Percentiles rank a stretch among this genome's conserved stretches.
phyloP scores from a whole-genome alignment of 345 rosid genomes.

The Gossypium rotundifolium region DNA sequence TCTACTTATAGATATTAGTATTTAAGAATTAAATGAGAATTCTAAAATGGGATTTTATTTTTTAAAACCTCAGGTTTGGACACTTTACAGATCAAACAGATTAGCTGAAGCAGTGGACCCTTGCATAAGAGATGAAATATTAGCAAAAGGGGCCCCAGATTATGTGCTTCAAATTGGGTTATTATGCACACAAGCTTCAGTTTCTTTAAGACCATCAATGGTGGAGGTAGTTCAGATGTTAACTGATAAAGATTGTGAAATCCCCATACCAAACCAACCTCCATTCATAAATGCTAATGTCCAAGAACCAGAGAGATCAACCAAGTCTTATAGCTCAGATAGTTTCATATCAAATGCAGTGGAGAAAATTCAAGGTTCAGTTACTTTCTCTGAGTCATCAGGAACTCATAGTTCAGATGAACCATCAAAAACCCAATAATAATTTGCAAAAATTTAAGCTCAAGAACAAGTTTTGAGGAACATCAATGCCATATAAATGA shows the following conservation, averaged over 20 bases:
- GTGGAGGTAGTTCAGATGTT: constrained; percentile 33
- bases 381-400: constrained; percentile 24
- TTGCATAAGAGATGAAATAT: constrained; percentile 21
- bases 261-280: constrained; percentile 43
- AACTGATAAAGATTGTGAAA: constrained; percentile 10
- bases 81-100: constrained; percentile 31
- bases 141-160: constrained; percentile 17
- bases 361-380: constrained; percentile 20
- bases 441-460: not conserved
- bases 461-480: not conserved
- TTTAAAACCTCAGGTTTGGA: constrained; percentile 38
- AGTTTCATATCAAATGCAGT: constrained; percentile 27
- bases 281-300: constrained; percentile 34
- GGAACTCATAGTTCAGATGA: constrained; percentile 24
- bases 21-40: not conserved
- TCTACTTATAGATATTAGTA: not conserved
- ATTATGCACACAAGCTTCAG: constrained; percentile 46
- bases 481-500: not conserved
- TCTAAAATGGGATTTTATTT: not conserved
- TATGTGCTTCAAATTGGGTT: constrained; percentile 43
- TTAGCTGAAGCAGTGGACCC: constrained; percentile 32
- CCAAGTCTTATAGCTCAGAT: constrained; percentile 17
- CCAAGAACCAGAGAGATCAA: constrained; percentile 18
- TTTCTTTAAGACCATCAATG: constrained; percentile 45
- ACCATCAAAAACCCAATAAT: constrained; percentile 17